Evolutionary conservation across 2,329 filamentous ascomycete genomes (phyloP).

Genomic region (Amylocarpus encephaloides): DNA sequence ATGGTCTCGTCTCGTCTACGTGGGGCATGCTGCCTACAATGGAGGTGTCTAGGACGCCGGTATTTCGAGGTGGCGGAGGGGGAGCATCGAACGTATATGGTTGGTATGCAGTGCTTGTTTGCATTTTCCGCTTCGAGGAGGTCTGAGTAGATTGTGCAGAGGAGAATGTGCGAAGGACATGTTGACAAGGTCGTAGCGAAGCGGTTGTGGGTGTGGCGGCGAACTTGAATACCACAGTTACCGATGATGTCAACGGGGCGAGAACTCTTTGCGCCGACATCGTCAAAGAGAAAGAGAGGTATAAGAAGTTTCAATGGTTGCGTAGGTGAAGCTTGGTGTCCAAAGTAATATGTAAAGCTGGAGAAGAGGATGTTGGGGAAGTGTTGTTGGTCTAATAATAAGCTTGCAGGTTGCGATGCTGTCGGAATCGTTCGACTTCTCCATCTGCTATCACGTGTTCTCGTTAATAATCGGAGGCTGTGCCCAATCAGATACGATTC

Average conservation of each 20-base stretch:
- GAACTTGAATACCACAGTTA: constrained; percentile 26
- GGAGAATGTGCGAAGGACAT: constrained; percentile 41
- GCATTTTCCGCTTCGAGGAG: constrained; percentile 54
- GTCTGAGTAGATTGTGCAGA: constrained; percentile 37
- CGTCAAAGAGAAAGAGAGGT: background rate
- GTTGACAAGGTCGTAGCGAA: constrained; percentile 34
- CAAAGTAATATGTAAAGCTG: too few species aligned
- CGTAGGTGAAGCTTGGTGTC: too few species aligned
- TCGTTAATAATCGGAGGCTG: background rate
- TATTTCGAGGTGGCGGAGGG: constrained; percentile 49
- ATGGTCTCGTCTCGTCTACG: constrained; percentile 41
- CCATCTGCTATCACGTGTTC: background rate
- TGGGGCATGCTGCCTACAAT: constrained; percentile 43
- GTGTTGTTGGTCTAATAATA: too few species aligned
- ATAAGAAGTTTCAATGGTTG: background rate
- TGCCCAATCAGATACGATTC: constrained; percentile 2
- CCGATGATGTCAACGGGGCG: constrained; percentile 28
- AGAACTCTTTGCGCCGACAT: constrained; percentile 29
- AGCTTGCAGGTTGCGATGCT: too few species aligned
- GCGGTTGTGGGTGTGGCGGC: constrained; percentile 27
- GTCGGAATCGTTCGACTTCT: constrained; percentile 5
- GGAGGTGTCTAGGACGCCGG: constrained; percentile 53
- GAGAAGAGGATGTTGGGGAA: too few species aligned
- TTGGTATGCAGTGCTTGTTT: constrained; percentile 59
- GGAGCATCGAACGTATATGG: constrained; percentile 51